Evolutionary conservation across 257 asterid species (phyloP).

Genomic region (Salvia rosmarinus): DNA sequence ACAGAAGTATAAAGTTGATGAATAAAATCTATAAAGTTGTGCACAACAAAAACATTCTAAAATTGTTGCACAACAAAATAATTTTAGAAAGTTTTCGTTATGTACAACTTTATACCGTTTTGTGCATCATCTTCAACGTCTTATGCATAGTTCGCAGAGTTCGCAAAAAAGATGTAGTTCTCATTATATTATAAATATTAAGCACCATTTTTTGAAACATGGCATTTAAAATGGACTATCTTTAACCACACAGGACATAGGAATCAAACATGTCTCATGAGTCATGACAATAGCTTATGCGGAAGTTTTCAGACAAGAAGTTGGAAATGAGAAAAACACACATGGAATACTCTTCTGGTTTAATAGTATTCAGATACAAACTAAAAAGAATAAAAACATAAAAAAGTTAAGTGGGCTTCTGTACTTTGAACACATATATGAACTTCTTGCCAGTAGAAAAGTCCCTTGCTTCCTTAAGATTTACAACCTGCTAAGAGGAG

Average conservation of each 20-base stretch:
- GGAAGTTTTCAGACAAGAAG: constrained; percentile 24
- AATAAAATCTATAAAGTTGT: too few species aligned
- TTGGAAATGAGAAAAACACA: background rate
- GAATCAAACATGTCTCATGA: background rate
- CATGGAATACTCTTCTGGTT: constrained; percentile 6
- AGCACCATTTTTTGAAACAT: constrained; percentile 25
- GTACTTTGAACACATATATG: constrained; percentile 95
- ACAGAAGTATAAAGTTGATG: too few species aligned
- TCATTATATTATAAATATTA: constrained; percentile 15
- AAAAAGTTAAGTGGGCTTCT: constrained; percentile 19
- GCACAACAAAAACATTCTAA: too few species aligned
- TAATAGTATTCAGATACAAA: constrained; percentile 26
- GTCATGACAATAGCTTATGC: constrained; percentile 11
- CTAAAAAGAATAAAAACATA: constrained; percentile 31
- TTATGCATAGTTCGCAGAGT: too few species aligned
- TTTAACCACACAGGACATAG: constrained; percentile 10
- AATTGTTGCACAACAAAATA: too few species aligned
- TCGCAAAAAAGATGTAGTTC: too few species aligned
- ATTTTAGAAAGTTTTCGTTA: too few species aligned
- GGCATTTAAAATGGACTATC: constrained; percentile 6
- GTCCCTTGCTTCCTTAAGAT: constrained; percentile 96
- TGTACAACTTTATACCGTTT: too few species aligned
- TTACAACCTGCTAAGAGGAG: constrained; percentile 70
- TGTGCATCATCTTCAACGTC: too few species aligned
- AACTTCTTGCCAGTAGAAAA: constrained; percentile 87